phyloP scores from a whole-genome alignment of 768 basidiomycete species.

The Paxillus involutus region DNA sequence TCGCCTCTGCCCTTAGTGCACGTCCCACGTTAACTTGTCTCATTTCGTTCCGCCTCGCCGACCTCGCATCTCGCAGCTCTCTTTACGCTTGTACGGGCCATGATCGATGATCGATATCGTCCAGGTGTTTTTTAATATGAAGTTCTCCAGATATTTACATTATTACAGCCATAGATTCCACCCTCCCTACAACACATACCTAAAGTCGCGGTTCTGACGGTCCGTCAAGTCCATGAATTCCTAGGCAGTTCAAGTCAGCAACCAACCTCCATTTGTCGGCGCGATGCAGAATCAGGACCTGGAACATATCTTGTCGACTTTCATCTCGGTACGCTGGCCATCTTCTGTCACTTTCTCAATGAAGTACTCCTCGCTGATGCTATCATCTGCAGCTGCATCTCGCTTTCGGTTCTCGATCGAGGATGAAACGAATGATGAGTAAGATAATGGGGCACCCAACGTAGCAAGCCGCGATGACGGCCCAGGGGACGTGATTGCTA shows the following conservation, averaged over 20 bases:
- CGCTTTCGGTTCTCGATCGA: constrained; percentile 58
- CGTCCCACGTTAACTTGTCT: too few species aligned
- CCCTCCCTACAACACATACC: constrained; percentile 11
- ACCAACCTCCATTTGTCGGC: not conserved
- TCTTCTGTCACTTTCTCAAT: constrained; percentile 51
- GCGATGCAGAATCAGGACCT: not conserved
- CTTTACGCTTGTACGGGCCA: too few species aligned
- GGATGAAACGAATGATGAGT: constrained; percentile 50
- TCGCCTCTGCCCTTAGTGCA: too few species aligned
- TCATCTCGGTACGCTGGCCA: constrained; percentile 52
- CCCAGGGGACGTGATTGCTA: constrained; percentile 77
- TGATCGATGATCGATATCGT: too few species aligned
- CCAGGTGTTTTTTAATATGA: too few species aligned
- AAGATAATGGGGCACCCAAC: constrained; percentile 47
- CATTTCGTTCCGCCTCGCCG: too few species aligned
- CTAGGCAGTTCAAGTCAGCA: not conserved
- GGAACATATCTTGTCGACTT: constrained; percentile 59
- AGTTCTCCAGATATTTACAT: too few species aligned
- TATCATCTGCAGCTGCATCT: constrained; percentile 53
- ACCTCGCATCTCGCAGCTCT: too few species aligned
- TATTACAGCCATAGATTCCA: not conserved
- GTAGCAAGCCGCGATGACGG: constrained; percentile 69
- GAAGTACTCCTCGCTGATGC: constrained; percentile 52
- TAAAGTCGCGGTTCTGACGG: constrained; percentile 16
- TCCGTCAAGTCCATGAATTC: constrained; percentile 16